Evolutionary conservation across 2,329 filamentous ascomycete genomes (phyloP).

Genomic region (Sporothrix pallida): DNA sequence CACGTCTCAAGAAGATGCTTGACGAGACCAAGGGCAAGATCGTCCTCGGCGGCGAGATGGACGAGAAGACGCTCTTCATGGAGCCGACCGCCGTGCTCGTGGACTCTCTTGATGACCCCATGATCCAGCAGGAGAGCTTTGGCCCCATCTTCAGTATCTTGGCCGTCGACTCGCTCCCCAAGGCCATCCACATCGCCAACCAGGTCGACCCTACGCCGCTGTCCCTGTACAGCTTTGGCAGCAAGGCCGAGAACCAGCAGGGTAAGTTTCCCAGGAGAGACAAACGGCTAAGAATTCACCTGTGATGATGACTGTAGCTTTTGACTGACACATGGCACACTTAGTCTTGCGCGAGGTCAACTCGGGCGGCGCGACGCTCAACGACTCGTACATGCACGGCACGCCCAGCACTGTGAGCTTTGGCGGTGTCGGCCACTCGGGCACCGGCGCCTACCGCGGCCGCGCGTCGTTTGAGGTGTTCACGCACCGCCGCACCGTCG

Average conservation of each 20-base stretch:
- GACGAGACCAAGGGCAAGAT: constrained; percentile 83
- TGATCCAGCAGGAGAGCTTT: constrained; percentile 86
- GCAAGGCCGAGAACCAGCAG: constrained; percentile 75
- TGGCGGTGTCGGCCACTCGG: constrained; percentile 81
- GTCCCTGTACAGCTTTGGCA: constrained; percentile 84
- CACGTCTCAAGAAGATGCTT: constrained; percentile 88
- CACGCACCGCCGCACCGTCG: constrained; percentile 62
- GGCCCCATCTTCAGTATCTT: constrained; percentile 89
- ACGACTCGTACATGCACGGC: constrained; percentile 57
- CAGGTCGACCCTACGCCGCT: constrained; percentile 82
- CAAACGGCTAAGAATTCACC: too few relatives aligned
- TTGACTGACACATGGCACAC: constrained; percentile 17
- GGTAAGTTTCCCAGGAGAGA: constrained; percentile 50
- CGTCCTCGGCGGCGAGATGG: constrained; percentile 81
- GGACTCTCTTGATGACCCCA: constrained; percentile 72
- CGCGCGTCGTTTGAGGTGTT: constrained; percentile 74
- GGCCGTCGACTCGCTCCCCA: constrained; percentile 77
- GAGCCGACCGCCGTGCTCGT: constrained; percentile 93
- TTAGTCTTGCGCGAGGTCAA: constrained; percentile 66
- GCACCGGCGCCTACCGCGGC: constrained; percentile 78
- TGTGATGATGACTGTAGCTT: not conserved
- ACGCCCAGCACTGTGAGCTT: constrained; percentile 75
- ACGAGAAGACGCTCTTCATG: constrained; percentile 81
- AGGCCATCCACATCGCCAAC: constrained; percentile 84
- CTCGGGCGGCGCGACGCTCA: constrained; percentile 71